phyloP scores from a whole-genome alignment of 2,329 filamentous ascomycete species.

The Aureobasidium sp. region DNA sequence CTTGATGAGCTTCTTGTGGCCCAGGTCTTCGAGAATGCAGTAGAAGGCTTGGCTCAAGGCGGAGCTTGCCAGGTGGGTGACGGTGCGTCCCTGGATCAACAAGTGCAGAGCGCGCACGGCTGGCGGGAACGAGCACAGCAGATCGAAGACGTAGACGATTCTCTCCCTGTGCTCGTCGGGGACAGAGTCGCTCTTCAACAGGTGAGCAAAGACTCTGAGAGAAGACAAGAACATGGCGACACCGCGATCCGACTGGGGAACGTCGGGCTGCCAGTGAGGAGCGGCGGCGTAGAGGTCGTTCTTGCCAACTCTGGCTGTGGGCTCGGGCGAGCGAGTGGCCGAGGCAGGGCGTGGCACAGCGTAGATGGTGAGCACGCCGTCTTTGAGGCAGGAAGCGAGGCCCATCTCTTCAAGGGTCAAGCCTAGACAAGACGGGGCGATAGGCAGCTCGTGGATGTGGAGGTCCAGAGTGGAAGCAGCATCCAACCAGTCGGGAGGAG shows the following conservation, averaged over 20 bases:
- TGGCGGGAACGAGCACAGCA: conserved; percentile 26
- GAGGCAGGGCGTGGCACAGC: conserved; percentile 19
- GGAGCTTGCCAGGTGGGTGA: conserved; percentile 23
- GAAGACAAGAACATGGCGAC: conserved; percentile 29
- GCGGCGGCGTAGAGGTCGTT: conserved; percentile 22
- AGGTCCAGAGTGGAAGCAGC: conserved; percentile 20
- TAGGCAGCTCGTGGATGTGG: conserved; percentile 24
- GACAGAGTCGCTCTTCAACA: conserved; percentile 22
- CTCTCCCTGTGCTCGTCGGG: neutral
- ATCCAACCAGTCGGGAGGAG: conserved; percentile 11
- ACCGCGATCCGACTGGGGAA: conserved; percentile 25
- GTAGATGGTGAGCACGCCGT: conserved; percentile 23
- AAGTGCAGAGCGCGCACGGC: conserved; percentile 26
- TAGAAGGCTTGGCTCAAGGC: conserved; percentile 25
- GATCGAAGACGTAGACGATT: conserved; percentile 23
- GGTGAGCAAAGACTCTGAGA: conserved; percentile 24
- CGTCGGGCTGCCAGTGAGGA: conserved; percentile 22
- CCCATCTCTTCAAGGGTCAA: conserved; percentile 18
- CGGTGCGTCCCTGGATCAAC: conserved; percentile 27
- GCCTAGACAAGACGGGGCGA: conserved; percentile 18
- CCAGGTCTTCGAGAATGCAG: conserved; percentile 22
- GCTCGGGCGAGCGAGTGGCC: neutral
- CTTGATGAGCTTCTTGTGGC: conserved; percentile 24
- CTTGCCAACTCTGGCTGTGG: conserved; percentile 15
- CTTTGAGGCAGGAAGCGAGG: conserved; percentile 16